These are phyloP conservation scores for Dendrobium nobile DNA, from an alignment of 106 monocot genomes.

Conservation along the genomic window DNA sequence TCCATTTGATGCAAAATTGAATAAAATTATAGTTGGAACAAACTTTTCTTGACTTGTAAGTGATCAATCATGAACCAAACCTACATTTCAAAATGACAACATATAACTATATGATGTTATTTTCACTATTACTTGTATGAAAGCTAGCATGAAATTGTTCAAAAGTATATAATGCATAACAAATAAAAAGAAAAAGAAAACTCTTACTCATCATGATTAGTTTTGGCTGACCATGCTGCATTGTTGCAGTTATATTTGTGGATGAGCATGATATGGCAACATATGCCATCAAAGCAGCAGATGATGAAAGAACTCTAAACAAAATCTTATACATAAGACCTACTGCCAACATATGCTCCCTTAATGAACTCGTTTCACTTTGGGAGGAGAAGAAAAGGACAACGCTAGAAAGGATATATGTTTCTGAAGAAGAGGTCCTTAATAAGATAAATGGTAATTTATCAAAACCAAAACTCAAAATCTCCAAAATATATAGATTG, in stretches of 20 bases:
- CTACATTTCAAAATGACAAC: too few species aligned
- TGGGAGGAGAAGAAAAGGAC: conserved; percentile 4
- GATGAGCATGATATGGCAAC: conserved; percentile 6
- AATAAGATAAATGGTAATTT: conserved; percentile 8
- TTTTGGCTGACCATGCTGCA: not conserved
- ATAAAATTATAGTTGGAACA: too few species aligned
- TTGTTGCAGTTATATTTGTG: conserved; percentile 6
- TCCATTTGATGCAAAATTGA: too few species aligned
- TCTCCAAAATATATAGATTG: not conserved
- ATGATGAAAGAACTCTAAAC: conserved; percentile 8
- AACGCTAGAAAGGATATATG: conserved; percentile 10
- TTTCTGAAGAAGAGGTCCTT: conserved; percentile 5
- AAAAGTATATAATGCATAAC: too few species aligned
- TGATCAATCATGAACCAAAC: too few species aligned
- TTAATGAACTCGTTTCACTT: conserved; percentile 2
- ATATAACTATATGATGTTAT: too few species aligned
- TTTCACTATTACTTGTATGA: too few species aligned
- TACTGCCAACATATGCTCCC: not conserved
- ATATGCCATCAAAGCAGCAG: conserved; percentile 1
- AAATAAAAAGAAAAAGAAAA: too few species aligned
- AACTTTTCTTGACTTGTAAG: too few species aligned
- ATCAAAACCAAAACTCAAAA: not conserved
- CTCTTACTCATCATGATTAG: too few species aligned
- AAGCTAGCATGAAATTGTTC: too few species aligned
- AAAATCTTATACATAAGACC: conserved; percentile 13